Evolutionary conservation across 495 filamentous ascomycete genomes (phyloP).

Genomic region (Aspergillus coremiiformis): DNA sequence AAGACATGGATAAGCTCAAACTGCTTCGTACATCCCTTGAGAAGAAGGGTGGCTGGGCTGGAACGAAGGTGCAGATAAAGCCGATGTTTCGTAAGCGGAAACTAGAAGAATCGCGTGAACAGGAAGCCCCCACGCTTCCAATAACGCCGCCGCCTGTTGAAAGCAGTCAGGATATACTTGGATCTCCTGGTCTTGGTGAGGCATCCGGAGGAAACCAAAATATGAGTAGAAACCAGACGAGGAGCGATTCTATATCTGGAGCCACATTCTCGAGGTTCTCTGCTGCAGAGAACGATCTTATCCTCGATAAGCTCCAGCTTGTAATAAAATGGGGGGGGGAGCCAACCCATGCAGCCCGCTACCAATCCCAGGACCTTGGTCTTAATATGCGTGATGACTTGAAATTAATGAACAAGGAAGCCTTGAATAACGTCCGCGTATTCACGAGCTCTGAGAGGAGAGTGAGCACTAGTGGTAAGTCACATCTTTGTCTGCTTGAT

Average conservation of each 20-base stretch:
- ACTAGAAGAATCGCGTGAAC: constrained; percentile 44
- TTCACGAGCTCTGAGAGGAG: constrained; percentile 93
- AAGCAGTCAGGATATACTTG: constrained; percentile 14
- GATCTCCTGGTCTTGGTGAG: constrained; percentile 17
- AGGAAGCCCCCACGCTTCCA: constrained; percentile 11
- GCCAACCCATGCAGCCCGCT: constrained; percentile 92
- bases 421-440: constrained; percentile 80
- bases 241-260: constrained; percentile 77
- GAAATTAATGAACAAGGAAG: constrained; percentile 84
- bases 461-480: constrained; percentile 78
- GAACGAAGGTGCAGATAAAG: constrained; percentile 98
- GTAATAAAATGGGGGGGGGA: constrained; percentile 99
- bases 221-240: constrained; percentile 38
- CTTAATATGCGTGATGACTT: constrained; percentile 94
- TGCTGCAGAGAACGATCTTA: constrained; percentile 78
- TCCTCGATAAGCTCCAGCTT: constrained; percentile 90
- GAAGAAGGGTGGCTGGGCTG: constrained; percentile 87
- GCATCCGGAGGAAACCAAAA: constrained; percentile 18
- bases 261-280: constrained; percentile 85
- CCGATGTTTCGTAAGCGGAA: constrained; percentile 89
- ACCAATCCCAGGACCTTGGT: constrained; percentile 89
- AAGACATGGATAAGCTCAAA: constrained; percentile 81
- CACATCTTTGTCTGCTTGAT: neutral
- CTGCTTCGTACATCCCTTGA: constrained; percentile 75
- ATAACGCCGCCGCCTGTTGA: constrained; percentile 6